Base-by-base conservation (phyloP, 23 red algal species). In the Porphyridium purpureum region DNA sequence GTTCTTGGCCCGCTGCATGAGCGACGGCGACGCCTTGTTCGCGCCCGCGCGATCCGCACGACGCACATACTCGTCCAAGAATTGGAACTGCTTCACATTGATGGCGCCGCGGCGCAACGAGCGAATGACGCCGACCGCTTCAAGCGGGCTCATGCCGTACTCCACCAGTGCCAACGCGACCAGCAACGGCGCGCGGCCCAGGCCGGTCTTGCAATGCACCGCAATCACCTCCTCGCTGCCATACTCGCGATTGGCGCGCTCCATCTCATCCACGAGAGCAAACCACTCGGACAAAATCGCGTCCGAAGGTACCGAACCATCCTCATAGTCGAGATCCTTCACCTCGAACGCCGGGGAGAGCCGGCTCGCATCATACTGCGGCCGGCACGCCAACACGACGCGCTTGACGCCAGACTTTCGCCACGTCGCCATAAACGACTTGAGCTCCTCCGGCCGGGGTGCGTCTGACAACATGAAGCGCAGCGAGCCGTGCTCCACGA, bases 121-220 rank as follows among this genome's bases (percentile, higher is more conserved):
- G 15, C 83, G 73, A 21, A 92, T 72, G 31, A 59, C 65, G 28
- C 72, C 83, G 20, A 92, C 66, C 11, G 83, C 83, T 31, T 92
- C 67, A 19, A 64, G 54, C 50, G 54, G 51, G 28, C 62, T 49
- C 35, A 74, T 27, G 8, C 83, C 83, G 22, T 55, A 19, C 32
- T 92, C 83, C 4, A 92, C 41, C 44, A 92, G 57, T 23, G 83
- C 83, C 20, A 78, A 38, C 5, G 83, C 83, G 24, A 70, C 83
- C 42, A 92, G 64, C 19, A 78, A 41, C 40, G 83, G 83, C 4
- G 83, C 83, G 23, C 83, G 66, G 14, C 83, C 83, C 21, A 92
- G 57, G 32, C 83, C 83, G 1, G 50, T 62, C 8, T 55, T 69
- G 59, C 83, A 92, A 33, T 78, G 71, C 31, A 78, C 40, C 24